Percentiles rank a stretch among this genome's conserved stretches.
phyloP scores from a whole-genome alignment of 768 basidiomycete genomes.

The Kwoniella heveanensis region DNA sequence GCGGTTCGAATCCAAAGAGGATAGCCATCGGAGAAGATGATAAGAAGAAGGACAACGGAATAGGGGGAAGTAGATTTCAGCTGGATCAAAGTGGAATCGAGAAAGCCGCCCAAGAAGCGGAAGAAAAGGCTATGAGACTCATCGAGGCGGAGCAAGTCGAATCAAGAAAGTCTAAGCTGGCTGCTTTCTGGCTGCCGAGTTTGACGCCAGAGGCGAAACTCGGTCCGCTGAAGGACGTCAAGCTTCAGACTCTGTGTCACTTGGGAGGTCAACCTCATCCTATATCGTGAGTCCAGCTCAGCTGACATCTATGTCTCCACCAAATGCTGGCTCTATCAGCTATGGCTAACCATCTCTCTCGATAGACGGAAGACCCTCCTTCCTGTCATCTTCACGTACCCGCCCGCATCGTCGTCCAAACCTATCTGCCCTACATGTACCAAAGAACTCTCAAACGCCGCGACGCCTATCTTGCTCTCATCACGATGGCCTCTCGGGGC shows the following conservation, averaged over 20 bases:
- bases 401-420: constrained; percentile 40
- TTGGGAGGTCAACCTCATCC: constrained; percentile 77
- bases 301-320: not conserved
- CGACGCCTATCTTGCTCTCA: constrained; percentile 88
- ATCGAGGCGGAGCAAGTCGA: constrained; percentile 82
- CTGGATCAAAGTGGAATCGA: constrained; percentile 86
- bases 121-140: constrained; percentile 78
- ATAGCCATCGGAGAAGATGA: constrained; percentile 52
- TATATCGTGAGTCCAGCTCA: constrained; percentile 64
- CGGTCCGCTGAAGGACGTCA: constrained; percentile 74
- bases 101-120: constrained; percentile 78
- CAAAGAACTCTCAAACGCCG: constrained; percentile 64
- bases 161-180: constrained; percentile 79
- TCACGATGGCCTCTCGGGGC: constrained; percentile 36
- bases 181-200: constrained; percentile 96
- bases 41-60: constrained; percentile 29
- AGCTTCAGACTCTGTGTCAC: constrained; percentile 84
- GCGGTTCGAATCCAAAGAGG: constrained; percentile 2
- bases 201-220: constrained; percentile 76
- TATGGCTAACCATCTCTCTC: too few relatives aligned
- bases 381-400: constrained; percentile 74
- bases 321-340: too few relatives aligned
- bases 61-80: constrained; percentile 76
- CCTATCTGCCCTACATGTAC: constrained; percentile 54
- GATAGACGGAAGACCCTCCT: constrained; percentile 77